Conservation (phyloP, 139 green algal species). For the Chlamydomonas incerta region DNA sequence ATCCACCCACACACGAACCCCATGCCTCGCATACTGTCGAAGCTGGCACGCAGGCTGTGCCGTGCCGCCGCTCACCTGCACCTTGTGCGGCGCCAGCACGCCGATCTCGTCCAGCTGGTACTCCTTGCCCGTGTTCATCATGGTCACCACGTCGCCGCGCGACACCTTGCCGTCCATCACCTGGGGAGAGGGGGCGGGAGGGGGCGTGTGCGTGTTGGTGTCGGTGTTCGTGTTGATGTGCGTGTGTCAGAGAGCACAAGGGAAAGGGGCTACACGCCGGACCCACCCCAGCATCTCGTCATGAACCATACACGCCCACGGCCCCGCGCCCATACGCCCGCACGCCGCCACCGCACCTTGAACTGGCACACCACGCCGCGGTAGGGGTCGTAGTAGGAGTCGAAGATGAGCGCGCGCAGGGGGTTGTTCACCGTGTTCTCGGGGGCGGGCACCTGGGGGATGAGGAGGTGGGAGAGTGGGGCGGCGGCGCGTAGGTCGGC, state of each 20-base stretch:
- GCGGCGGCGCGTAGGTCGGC: no score
- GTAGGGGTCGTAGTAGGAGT: slow-evolving; percentile 98
- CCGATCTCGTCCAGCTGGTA: slow-evolving; percentile 94
- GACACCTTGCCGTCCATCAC: slow-evolving; percentile 88
- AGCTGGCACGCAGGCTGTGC: no score
- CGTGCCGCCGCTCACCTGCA: no score
- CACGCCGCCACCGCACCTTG: not conserved
- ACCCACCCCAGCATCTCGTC: no score
- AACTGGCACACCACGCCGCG: slow-evolving; percentile 71
- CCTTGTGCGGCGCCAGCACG: slow-evolving; percentile 86
- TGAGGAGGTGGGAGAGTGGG: no score
- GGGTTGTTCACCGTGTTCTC: slow-evolving; percentile 69
- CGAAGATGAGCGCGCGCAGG: slow-evolving; percentile 95
- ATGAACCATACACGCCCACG: no score
- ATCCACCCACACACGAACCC: no score
- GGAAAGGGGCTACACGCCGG: no score
- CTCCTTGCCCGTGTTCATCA: slow-evolving; percentile 95
- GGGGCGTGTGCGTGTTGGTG: not conserved
- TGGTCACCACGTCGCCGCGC: slow-evolving; percentile 82
- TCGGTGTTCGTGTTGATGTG: no score
- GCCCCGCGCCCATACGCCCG: no score
- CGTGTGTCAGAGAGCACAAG: no score
- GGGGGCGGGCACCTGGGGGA: slow-evolving; percentile 85
- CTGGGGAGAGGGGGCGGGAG: not conserved
- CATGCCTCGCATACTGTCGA: no score